Evolutionary conservation across 192 early-diverging fungal genomes (phyloP).

Genomic region (Diversispora eburnea): DNA sequence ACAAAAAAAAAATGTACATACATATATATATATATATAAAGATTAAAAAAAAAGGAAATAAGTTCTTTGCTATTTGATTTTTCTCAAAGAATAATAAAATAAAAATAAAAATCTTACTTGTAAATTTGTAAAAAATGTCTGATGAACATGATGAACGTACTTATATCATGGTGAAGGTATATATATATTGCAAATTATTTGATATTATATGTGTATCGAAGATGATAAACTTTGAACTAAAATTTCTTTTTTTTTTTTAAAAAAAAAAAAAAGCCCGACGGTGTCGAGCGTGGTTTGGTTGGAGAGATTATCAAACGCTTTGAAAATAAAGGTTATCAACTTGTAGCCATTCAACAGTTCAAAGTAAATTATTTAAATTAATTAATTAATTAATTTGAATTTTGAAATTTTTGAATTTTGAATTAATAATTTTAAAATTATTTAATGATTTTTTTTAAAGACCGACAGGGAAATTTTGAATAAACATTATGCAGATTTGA

Average conservation of each 20-base stretch:
- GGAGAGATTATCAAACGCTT: slow-evolving; percentile 94
- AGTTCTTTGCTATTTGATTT: too few relatives aligned
- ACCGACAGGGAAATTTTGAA: slow-evolving; percentile 41
- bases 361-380: slow-evolving; percentile 27
- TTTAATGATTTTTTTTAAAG: slow-evolving; percentile 25
- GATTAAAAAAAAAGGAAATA: too few relatives aligned
- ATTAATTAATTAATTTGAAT: neutral
- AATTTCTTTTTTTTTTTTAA: neutral
- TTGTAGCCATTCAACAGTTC: slow-evolving; percentile 76
- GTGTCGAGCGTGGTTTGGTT: slow-evolving; percentile 79
- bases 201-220: neutral
- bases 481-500: slow-evolving; percentile 82
- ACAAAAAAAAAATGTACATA: too few relatives aligned
- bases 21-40: too few relatives aligned
- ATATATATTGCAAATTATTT: neutral
- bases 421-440: neutral
- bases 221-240: neutral
- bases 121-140: neutral
- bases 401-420: neutral
- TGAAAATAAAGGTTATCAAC: slow-evolving; percentile 87
- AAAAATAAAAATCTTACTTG: neutral
- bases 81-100: neutral
- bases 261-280: slow-evolving; percentile 31
- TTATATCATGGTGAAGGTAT: slow-evolving; percentile 58
- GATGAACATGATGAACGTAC: slow-evolving; percentile 35